Percentiles rank a stretch among this genome's conserved stretches.
phyloP scores from a whole-genome alignment of 257 asterid species.

The Plantago elongata region DNA sequence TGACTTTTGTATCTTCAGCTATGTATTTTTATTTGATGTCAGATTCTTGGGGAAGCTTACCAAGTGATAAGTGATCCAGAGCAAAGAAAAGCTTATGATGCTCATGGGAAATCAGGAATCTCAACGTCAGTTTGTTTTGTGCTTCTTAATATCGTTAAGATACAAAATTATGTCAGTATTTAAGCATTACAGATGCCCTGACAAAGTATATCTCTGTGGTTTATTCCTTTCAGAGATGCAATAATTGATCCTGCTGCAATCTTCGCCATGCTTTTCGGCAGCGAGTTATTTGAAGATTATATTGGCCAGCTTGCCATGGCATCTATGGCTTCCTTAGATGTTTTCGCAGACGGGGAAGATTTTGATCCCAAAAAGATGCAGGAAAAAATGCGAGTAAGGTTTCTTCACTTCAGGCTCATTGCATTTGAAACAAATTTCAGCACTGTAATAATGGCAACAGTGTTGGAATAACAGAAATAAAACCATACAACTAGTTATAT shows the following conservation, averaged over 20 bases:
- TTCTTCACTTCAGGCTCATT: conserved; percentile 13
- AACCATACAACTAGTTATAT: not conserved
- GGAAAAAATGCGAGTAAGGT: conserved; percentile 88
- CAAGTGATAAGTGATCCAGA: conserved; percentile 93
- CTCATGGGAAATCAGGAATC: conserved; percentile 90
- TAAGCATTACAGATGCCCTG: conserved; percentile 12
- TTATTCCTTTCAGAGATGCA: conserved; percentile 62
- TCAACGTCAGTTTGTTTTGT: conserved; percentile 59
- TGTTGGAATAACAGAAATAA: conserved; percentile 11
- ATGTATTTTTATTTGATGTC: conserved; percentile 23
- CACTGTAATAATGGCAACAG: not conserved
- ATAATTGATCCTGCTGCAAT: conserved; percentile 98
- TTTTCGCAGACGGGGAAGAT: conserved; percentile 75
- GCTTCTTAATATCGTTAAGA: conserved; percentile 6
- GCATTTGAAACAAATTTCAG: conserved; percentile 11
- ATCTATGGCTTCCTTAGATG: conserved; percentile 95
- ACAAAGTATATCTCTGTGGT: conserved; percentile 12
- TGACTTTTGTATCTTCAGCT: conserved; percentile 24
- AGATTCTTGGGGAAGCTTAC: conserved; percentile 99
- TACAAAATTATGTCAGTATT: conserved; percentile 8
- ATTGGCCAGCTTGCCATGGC: conserved; percentile 99
- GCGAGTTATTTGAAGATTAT: conserved; percentile 98
- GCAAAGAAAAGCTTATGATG: conserved; percentile 92
- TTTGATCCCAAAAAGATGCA: conserved; percentile 81
- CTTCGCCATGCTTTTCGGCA: conserved; percentile 98